Evolutionary conservation across 2,329 filamentous ascomycete genomes (phyloP), one percentile per base, ranked within the genome.

Genomic region (Torrubiellomyces zombiae): DNA sequence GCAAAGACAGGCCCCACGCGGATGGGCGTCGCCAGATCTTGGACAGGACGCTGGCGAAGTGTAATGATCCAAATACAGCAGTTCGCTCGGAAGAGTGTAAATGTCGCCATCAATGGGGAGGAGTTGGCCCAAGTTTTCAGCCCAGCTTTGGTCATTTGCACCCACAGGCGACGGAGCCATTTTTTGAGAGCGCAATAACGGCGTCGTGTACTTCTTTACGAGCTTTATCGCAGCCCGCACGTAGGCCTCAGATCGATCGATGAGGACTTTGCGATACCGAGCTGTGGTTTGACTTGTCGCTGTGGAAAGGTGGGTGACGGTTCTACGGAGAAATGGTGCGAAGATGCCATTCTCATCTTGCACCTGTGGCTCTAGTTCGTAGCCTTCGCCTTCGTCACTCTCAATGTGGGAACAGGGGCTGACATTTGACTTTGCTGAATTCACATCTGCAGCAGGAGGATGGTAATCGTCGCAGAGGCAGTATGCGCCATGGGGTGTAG

Each of bases 41-140:
- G n/a, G n/a, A n/a, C n/a, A n/a, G n/a, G n/a, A n/a, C n/a, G n/a
- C n/a, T n/a, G n/a, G n/a, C n/a, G n/a, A n/a, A n/a, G n/a, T n/a
- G n/a, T n/a, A n/a, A n/a, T n/a, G n/a, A n/a, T 43, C 40, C 11
- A 53, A 32, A n/a, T 38, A 47, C 6, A 68, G 42, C 18, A 63
- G 62, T 33, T 67, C 61, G 12, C 63, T 60, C 0, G 64, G 58
- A 4, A 67, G 36, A 4, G 54, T 47, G 18, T 38, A 38, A 4
- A 44, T 45, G 1, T 32, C 25, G 14, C 27, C 31, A 6, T 31
- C 26, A 6, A 39, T 32, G 6, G 21, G 20, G 1, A 25, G 29
- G 2, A 45, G 42, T 4, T n/a, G n/a, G n/a, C n/a, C n/a, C n/a
- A n/a, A n/a, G n/a, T n/a, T n/a, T n/a, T n/a, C n/a, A n/a, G n/a